Conservation (phyloP, 768 basidiomycete genomes). For the Termitomyces eurrhizus region DNA sequence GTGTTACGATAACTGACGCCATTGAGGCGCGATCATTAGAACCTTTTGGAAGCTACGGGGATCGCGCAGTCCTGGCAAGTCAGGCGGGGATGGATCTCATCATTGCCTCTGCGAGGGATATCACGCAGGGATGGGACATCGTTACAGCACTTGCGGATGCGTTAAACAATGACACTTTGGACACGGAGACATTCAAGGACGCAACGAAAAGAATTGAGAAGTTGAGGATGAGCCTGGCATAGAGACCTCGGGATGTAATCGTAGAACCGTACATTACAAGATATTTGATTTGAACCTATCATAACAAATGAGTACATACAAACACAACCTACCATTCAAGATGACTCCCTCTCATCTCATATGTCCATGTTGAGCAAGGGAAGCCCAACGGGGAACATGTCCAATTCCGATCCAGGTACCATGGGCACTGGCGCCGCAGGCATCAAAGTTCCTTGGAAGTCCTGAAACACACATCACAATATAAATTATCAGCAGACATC, state of each 20-base stretch:
- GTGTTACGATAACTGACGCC: background rate
- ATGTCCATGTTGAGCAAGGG: constrained; percentile 12
- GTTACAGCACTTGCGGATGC: background rate
- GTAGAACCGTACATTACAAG: background rate
- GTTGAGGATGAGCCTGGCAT: background rate
- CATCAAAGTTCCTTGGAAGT: constrained; percentile 12
- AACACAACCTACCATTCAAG: background rate
- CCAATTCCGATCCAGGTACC: constrained; percentile 9
- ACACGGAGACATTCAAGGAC: background rate
- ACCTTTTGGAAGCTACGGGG: background rate
- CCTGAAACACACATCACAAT: constrained; percentile 4
- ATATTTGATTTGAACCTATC: background rate
- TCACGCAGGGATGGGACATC: background rate
- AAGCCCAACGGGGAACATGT: constrained; percentile 9
- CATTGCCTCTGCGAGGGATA: background rate
- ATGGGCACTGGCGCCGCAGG: constrained; percentile 5
- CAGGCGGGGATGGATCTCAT: background rate
- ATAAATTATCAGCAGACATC: constrained; percentile 12
- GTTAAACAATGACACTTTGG: background rate
- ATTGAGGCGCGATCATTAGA: background rate
- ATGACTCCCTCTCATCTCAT: background rate
- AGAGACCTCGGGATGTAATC: background rate
- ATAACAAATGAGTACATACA: background rate
- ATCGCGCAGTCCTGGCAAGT: background rate
- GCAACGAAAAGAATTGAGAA: background rate